Evolutionary conservation across 768 basidiomycete genomes (phyloP).

Genomic region (Pleurotus sapidus): DNA sequence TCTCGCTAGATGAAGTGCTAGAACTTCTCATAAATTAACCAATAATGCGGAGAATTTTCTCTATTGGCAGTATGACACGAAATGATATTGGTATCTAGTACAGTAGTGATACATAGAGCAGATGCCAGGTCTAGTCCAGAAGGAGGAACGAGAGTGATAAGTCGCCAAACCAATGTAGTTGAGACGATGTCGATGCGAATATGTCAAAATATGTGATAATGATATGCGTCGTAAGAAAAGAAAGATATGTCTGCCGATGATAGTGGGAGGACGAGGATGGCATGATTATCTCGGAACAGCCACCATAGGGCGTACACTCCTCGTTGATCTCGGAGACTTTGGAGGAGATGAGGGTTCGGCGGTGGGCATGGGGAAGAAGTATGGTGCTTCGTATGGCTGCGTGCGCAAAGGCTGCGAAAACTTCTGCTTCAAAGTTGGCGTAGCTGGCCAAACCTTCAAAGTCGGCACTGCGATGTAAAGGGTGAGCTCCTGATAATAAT

Average conservation of each 20-base stretch:
- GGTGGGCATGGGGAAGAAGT: slow-evolving; percentile 53
- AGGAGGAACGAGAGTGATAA: background rate
- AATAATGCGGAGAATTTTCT: too few relatives aligned
- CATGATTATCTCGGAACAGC: too few relatives aligned
- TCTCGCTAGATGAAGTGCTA: too few relatives aligned
- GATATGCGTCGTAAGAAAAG: background rate
- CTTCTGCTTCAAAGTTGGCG: slow-evolving; percentile 27
- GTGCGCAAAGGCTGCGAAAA: slow-evolving; percentile 40
- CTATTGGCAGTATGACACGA: background rate
- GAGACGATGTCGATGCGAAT: background rate
- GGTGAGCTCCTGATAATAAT: background rate
- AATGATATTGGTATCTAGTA: background rate
- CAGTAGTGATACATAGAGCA: background rate
- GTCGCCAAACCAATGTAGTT: background rate
- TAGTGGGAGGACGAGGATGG: too few relatives aligned
- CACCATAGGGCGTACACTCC: too few relatives aligned
- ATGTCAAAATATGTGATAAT: background rate
- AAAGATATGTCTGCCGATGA: too few relatives aligned
- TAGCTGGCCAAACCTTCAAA: slow-evolving; percentile 1
- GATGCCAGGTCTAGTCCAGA: too few relatives aligned
- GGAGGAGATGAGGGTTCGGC: slow-evolving; percentile 7
- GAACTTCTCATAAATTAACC: too few relatives aligned
- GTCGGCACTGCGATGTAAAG: background rate
- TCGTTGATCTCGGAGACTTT: too few relatives aligned
- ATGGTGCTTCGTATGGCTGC: slow-evolving; percentile 62